A percentile compares a stretch with the other conserved stretches of the same genome.
These are phyloP conservation scores for Argentina anserina DNA, from an alignment of 306 rosid genomes.

Conservation along the genomic window DNA sequence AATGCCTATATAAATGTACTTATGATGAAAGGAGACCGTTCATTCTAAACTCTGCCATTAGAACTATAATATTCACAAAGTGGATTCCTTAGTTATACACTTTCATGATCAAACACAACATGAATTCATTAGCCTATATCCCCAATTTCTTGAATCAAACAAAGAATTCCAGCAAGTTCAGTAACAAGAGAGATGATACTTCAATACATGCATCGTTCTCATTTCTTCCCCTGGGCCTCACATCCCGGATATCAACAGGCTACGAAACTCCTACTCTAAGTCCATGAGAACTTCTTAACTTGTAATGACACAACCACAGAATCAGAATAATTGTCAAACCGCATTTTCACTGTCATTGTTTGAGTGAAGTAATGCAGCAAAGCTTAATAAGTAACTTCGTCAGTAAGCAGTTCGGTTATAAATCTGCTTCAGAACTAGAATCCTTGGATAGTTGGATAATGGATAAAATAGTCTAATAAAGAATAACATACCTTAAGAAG, in stretches of 20 bases:
- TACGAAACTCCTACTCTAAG: not conserved
- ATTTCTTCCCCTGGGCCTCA: not conserved
- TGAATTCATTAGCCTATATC: not conserved
- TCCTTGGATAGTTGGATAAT: not conserved
- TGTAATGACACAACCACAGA: not conserved
- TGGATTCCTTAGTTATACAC: not conserved
- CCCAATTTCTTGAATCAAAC: not conserved
- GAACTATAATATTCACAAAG: not conserved
- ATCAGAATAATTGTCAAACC: not conserved
- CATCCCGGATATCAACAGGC: not conserved
- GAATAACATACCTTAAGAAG: conserved; percentile 49
- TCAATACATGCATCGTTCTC: not conserved
- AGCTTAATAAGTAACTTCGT: too few species aligned
- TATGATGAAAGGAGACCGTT: not conserved
- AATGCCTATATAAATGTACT: not conserved
- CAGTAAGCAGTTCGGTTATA: too few species aligned
- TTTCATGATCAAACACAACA: not conserved
- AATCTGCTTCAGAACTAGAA: not conserved
- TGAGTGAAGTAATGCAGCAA: not conserved
- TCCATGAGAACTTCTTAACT: not conserved
- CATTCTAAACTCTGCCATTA: not conserved
- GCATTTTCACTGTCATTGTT: not conserved
- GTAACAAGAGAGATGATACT: conserved; percentile 1
- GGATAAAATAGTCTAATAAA: conserved; percentile 13
- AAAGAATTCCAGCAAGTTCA: not conserved